Percentiles rank a stretch among this genome's conserved stretches.
Evolutionary conservation across 2,329 filamentous ascomycete species (phyloP).

Genomic region (Colletotrichum euphorbiae): DNA sequence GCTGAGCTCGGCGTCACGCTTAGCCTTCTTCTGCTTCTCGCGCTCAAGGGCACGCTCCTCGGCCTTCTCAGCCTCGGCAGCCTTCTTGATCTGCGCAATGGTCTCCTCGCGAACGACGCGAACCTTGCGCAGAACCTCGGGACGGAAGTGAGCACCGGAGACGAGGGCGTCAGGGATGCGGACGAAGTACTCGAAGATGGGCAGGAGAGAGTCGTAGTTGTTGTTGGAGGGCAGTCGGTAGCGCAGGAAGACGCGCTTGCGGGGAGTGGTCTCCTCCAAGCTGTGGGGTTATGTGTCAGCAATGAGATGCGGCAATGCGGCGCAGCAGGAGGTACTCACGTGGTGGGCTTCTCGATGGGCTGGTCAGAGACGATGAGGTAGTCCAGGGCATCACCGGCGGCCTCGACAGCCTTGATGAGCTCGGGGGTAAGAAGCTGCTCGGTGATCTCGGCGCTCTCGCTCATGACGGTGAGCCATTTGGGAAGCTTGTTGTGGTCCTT

Average conservation of each 20-base stretch:
- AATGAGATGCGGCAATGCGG: background rate
- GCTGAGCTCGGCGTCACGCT: conserved; percentile 86
- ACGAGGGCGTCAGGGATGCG: conserved; percentile 87
- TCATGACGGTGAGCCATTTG: conserved; percentile 93
- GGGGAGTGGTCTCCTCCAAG: conserved; percentile 83
- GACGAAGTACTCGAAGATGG: conserved; percentile 84
- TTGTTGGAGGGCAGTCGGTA: conserved; percentile 75
- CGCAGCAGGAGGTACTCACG: conserved; percentile 64
- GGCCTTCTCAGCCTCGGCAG: conserved; percentile 82
- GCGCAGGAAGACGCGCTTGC: conserved; percentile 88
- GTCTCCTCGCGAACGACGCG: conserved; percentile 83
- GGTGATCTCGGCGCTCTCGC: conserved; percentile 94
- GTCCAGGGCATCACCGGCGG: conserved; percentile 84
- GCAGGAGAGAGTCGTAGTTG: conserved; percentile 73
- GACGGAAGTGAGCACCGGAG: conserved; percentile 83
- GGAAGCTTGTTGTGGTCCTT: conserved; percentile 94
- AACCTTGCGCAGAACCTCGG: conserved; percentile 89
- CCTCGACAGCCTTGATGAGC: conserved; percentile 80
- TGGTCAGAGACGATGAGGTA: conserved; percentile 92
- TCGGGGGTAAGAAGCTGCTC: conserved; percentile 89
- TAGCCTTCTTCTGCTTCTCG: conserved; percentile 85
- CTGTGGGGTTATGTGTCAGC: conserved; percentile 55
- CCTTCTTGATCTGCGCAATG: conserved; percentile 81
- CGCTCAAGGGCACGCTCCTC: conserved; percentile 80
- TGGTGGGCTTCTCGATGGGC: conserved; percentile 85